Percentiles rank a stretch among this genome's conserved stretches.
phyloP scores from a whole-genome alignment of 805 yeast species.

The Phaffomyces thermotolerans region DNA sequence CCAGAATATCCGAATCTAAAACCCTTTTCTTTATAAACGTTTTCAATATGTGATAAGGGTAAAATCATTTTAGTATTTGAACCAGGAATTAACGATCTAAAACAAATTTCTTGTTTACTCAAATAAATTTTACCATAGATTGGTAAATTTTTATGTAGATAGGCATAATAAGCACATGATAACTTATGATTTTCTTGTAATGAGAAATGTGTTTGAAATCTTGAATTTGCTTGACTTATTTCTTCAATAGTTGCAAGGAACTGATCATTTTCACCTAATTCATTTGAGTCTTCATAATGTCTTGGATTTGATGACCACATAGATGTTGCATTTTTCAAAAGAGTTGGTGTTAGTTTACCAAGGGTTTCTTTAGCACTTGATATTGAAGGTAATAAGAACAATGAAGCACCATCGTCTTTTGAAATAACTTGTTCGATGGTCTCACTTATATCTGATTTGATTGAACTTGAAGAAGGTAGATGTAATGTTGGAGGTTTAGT shows the following conservation, averaged over 20 bases:
- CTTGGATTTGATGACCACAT: conserved; percentile 57
- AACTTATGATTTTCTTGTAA: conserved; percentile 44
- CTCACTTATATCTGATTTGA: not conserved
- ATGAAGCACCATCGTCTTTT: not conserved
- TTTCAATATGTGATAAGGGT: conserved; percentile 69
- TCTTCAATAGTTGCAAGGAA: conserved; percentile 39
- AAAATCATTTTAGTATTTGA: conserved; percentile 73
- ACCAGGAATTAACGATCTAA: conserved; percentile 73
- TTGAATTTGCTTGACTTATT: conserved; percentile 40
- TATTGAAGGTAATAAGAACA: not conserved
- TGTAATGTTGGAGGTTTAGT: too few relatives aligned
- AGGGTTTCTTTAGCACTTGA: conserved; percentile 6
- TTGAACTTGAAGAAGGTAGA: not conserved
- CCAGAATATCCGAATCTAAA: conserved; percentile 66
- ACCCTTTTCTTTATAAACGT: conserved; percentile 59
- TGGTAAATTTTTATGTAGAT: conserved; percentile 66
- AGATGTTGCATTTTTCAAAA: conserved; percentile 20
- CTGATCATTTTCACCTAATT: conserved; percentile 40
- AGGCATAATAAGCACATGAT: conserved; percentile 62
- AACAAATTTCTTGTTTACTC: conserved; percentile 65
- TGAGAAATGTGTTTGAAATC: conserved; percentile 62
- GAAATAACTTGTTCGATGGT: not conserved
- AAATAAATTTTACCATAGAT: conserved; percentile 78
- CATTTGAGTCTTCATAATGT: conserved; percentile 48
- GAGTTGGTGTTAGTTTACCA: conserved; percentile 10